Conservation (phyloP, 495 filamentous ascomycete genomes). For the Xylaria sp. region DNA sequence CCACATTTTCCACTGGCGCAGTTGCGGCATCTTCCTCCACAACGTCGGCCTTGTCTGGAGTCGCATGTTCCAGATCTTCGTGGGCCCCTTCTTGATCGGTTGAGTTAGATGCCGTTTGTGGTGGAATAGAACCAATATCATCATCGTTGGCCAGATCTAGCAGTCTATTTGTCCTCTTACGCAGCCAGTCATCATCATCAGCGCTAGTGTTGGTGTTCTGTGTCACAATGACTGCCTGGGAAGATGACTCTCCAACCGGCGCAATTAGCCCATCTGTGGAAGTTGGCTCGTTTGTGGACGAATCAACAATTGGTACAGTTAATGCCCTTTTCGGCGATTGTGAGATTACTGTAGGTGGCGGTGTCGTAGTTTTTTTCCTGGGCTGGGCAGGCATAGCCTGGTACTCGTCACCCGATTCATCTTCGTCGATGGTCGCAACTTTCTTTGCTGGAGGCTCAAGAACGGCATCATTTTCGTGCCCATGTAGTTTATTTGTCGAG, state of each 20-base stretch:
- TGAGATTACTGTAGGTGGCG: background rate
- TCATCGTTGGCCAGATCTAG: constrained; percentile 78
- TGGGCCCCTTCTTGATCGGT: constrained; percentile 3
- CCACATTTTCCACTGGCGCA: constrained; percentile 36
- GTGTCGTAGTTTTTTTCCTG: constrained; percentile 26
- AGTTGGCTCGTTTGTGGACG: background rate
- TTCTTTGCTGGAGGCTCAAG: constrained; percentile 49
- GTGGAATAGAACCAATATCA: constrained; percentile 44
- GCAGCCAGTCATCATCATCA: constrained; percentile 88
- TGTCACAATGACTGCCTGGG: background rate
- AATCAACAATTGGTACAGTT: background rate
- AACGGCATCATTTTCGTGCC: constrained; percentile 55
- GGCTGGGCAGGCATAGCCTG: constrained; percentile 57
- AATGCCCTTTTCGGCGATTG: background rate
- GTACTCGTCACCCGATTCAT: constrained; percentile 71
- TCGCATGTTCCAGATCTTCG: background rate
- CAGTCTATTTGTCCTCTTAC: constrained; percentile 88
- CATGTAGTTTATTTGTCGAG: constrained; percentile 66
- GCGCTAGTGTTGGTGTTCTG: constrained; percentile 7
- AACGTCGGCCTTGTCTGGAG: background rate
- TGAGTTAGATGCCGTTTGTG: constrained; percentile 23
- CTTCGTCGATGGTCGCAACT: constrained; percentile 53
- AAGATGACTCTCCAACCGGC: constrained; percentile 24
- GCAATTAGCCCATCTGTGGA: background rate
- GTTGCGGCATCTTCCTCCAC: constrained; percentile 36